Base-by-base conservation (phyloP, 2,329 filamentous ascomycete species). In the Lizonia empirigonia region DNA sequence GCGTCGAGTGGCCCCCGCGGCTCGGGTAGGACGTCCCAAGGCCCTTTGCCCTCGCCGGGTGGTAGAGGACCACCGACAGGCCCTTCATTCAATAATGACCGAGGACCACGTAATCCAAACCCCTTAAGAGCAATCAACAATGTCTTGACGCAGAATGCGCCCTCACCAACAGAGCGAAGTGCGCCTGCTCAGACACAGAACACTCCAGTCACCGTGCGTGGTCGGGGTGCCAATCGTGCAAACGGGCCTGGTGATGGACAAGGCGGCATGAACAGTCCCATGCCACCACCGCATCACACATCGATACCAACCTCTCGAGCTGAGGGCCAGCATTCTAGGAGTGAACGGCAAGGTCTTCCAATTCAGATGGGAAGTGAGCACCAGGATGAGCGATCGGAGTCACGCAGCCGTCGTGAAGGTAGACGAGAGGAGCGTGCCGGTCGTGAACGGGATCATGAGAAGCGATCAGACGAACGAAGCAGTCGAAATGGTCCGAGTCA, bases 1-100 rank as follows among this genome's bases (percentile, higher is more conserved):
- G 62, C 65, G 33, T 70, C 71, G 32, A 73, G 68, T 42, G 72
- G 72, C 15, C 72, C 72, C 20, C 69, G 72, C 12, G 60, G 63
- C 26, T 60, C 62, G 10, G 58, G 54, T 16, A 59, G 70, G 22
- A 57, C 60, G 27, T 59, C 61, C 10, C 65, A 68, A 37, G 64
- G 56, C 0, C 53, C 63, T 7, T 52, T 62, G 8, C 58, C 67
- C 12, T 65, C 69, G 7, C 70, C 70, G 16, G 55, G 67, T 4
- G 54, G 59, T 6, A 64, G 70, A 26, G 60, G 62, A 2, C 64
- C 69, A 35, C 71, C 71, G 1, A 72, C 69, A 8, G 71, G 71
- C 1, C 71, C 72, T 7, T 65, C 68, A 6, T 60, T 59, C 37
- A 58, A 55, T 10, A 56, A 55, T 10, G 68, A 72, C 6, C 64